phyloP scores from a whole-genome alignment of 441 rosid genomes.

The Codiaeum variegatum region DNA sequence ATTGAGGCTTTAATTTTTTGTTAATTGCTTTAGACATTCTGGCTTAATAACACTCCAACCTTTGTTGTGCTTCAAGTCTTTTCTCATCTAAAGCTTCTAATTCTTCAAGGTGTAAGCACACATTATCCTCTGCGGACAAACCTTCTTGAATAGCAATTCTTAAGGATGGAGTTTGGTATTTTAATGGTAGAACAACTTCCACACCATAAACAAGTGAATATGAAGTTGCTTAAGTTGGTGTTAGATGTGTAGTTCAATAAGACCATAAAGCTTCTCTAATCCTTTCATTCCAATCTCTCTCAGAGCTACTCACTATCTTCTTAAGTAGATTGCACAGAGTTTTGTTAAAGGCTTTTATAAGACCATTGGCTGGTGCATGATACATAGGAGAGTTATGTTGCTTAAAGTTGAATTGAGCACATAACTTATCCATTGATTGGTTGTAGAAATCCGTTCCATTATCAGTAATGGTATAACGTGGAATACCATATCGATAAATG shows the following conservation, averaged over 20 bases:
- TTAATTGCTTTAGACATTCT: background rate
- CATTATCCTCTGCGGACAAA: too few species aligned
- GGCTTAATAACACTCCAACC: background rate
- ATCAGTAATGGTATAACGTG: background rate
- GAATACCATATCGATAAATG: background rate
- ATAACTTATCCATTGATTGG: background rate
- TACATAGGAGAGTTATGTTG: background rate
- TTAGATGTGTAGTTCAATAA: background rate
- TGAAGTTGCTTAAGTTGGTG: background rate
- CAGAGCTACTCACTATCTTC: background rate
- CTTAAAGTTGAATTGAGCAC: background rate
- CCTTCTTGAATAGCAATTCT: too few species aligned
- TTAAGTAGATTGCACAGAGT: background rate
- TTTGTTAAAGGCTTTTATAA: background rate
- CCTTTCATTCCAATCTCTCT: background rate
- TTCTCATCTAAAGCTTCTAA: background rate
- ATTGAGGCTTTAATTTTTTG: background rate
- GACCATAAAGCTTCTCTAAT: background rate
- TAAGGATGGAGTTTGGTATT: background rate
- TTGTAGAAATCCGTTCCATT: background rate
- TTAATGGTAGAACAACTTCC: background rate
- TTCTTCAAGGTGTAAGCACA: too few species aligned
- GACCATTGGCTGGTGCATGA: background rate
- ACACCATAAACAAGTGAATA: background rate
- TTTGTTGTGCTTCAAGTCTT: background rate